phyloP scores from a whole-genome alignment of 306 rosid genomes.

The Citrullus mucosospermus region DNA sequence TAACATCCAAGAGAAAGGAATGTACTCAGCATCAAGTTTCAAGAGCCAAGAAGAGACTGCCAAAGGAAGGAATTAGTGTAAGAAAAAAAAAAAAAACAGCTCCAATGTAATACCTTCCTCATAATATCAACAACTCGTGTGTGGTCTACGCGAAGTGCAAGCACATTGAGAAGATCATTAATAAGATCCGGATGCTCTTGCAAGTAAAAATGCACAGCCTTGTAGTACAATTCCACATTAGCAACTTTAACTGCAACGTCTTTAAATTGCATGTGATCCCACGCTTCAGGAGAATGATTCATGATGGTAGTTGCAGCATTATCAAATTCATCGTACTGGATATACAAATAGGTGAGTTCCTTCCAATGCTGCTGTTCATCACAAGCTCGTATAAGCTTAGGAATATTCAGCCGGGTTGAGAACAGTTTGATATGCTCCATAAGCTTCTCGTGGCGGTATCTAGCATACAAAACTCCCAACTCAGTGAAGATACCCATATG shows the following conservation, averaged over 20 bases:
- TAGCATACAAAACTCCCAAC: slow-evolving; percentile 95
- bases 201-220: slow-evolving; percentile 97
- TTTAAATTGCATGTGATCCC: slow-evolving; percentile 99
- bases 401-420: slow-evolving; percentile 89
- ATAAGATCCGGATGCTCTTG: slow-evolving; percentile 98
- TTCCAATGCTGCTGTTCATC: slow-evolving; percentile 98
- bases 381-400: slow-evolving; percentile 95
- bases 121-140: slow-evolving; percentile 97
- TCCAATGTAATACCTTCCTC: slow-evolving; percentile 59
- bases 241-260: slow-evolving; percentile 92
- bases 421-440: slow-evolving; percentile 98
- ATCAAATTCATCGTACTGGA: slow-evolving; percentile 96
- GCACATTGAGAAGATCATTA: slow-evolving; percentile 91
- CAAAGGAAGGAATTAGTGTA: not conserved
- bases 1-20: slow-evolving; percentile 12
- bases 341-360: slow-evolving; percentile 91
- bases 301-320: slow-evolving; percentile 97
- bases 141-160: slow-evolving; percentile 97
- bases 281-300: slow-evolving; percentile 99
- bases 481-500: slow-evolving; percentile 99
- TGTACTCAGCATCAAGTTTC: not conserved
- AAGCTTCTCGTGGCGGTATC: slow-evolving; percentile 97
- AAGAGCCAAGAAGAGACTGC: not conserved
- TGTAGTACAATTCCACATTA: slow-evolving; percentile 85
- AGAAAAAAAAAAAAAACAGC: slow-evolving; percentile 5